Evolutionary conservation across 352 stramenopile genomes (phyloP), one percentile per base, ranked within the genome.

Genomic region (Stephanocyclus meneghinianus): DNA sequence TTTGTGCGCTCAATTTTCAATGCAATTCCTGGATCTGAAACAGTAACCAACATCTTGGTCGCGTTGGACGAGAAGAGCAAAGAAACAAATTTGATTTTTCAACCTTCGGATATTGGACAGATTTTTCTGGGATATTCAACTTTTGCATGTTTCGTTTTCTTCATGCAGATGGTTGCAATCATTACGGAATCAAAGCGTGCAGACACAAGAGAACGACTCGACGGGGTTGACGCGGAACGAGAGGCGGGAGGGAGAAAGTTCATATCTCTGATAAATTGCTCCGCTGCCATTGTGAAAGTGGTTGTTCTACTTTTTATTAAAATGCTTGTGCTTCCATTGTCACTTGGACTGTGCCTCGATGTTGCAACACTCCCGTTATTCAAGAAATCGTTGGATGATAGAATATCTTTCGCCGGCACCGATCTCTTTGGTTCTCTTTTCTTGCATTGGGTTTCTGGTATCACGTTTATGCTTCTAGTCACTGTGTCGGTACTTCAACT

Each of bases 381-480:
- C 74, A 89, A 94, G 35, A 88, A 92, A 35, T 91, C 85, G 18
- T 80, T 91, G 2, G 90, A 95, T 77, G 88, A 95, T 47, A 91
- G 87, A 65, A 81, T 92, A 42, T 16, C 59, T 18, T 91, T 87
- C 70, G 95, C 40, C 84, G 97, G 76, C 45, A 78, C 15, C 91
- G 96, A 89, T 94, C 82, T 92, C 80, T 97, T 98, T 69, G 96
- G 95, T 35, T 92, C 96, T 32, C 76, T 98, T 30, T 94, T 98
- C 70, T 83, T 98, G 26, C 96, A 98, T 78, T 99, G 97, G 97
- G 96, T 98, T 6, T 87, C 97, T 35, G 96, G 96, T 32, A 98
- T 98, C 70, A 98, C 94, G 3, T 98, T 98, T 75, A 99, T 99
- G 97, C 91, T 98, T 10, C 95, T 98, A 53, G 95, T 98, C 45